Evolutionary conservation across 768 basidiomycete genomes (phyloP).

Genomic region (Russula sp.): DNA sequence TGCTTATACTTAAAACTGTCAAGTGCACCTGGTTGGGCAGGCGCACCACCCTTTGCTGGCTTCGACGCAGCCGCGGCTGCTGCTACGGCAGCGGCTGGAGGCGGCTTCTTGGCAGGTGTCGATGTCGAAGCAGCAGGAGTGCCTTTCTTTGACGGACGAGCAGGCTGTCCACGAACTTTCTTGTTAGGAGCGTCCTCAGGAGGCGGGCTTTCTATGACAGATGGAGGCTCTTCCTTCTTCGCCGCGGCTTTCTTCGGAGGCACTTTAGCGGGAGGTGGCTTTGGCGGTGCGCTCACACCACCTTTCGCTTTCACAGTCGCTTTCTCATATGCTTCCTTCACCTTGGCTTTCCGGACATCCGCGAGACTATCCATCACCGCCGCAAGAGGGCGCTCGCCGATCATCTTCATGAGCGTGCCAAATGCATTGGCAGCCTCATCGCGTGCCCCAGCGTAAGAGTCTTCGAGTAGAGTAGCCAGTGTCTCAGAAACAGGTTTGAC

Average conservation of each 20-base stretch:
- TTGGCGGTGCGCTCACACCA: conserved; percentile 53
- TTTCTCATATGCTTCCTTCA: conserved; percentile 90
- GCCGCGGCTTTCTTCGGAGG: conserved; percentile 29
- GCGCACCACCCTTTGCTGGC: conserved; percentile 47
- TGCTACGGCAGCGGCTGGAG: conserved; percentile 34
- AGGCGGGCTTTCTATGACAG: conserved; percentile 34
- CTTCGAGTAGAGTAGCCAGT: conserved; percentile 74
- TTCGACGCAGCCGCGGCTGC: conserved; percentile 38
- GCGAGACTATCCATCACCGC: conserved; percentile 81
- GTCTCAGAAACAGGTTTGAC: conserved; percentile 80
- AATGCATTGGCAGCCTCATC: conserved; percentile 86
- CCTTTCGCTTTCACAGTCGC: conserved; percentile 88
- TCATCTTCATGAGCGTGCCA: conserved; percentile 93
- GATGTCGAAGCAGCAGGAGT: conserved; percentile 34
- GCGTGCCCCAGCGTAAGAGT: conserved; percentile 84
- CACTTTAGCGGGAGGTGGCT: conserved; percentile 24
- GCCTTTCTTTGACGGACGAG: conserved; percentile 57
- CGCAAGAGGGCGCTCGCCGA: conserved; percentile 89
- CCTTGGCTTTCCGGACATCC: conserved; percentile 85
- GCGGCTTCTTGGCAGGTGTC: conserved; percentile 44
- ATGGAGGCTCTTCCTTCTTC: conserved; percentile 39
- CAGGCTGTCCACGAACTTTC: conserved; percentile 50
- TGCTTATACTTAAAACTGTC: conserved; percentile 92
- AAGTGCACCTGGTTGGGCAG: conserved; percentile 52
- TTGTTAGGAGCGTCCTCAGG: conserved; percentile 36